These are phyloP conservation scores for Eucalyptus caleyi DNA, from an alignment of 345 rosid species.

Conservation along the genomic window DNA sequence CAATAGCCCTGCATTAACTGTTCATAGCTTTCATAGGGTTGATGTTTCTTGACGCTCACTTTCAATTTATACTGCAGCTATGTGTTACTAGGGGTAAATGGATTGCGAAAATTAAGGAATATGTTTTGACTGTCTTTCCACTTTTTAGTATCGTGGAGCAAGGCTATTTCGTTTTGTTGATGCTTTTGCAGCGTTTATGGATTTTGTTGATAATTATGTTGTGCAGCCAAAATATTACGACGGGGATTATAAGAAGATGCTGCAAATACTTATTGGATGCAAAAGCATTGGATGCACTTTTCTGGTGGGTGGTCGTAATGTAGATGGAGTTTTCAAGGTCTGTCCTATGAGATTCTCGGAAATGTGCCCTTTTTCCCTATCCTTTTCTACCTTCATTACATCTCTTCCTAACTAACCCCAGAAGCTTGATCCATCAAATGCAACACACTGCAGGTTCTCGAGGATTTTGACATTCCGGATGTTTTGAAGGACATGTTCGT, in stretches of 20 bases:
- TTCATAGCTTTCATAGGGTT: neutral
- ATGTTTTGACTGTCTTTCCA: neutral
- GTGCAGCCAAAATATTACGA: conserved; percentile 73
- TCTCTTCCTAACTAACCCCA: neutral
- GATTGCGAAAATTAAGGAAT: neutral
- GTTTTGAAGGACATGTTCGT: conserved; percentile 56
- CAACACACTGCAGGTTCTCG: conserved; percentile 47
- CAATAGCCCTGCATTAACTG: neutral
- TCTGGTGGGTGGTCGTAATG: conserved; percentile 75
- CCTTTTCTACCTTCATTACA: neutral
- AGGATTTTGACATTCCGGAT: conserved; percentile 71
- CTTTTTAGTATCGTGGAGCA: neutral
- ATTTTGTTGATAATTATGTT: neutral
- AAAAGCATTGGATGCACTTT: conserved; percentile 71
- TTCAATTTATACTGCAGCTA: neutral
- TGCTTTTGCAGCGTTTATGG: neutral
- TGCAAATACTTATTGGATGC: conserved; percentile 57
- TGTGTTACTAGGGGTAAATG: neutral
- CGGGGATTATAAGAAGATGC: conserved; percentile 54
- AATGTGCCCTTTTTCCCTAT: neutral
- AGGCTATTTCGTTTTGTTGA: neutral
- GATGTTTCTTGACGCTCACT: neutral
- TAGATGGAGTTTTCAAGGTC: conserved; percentile 80
- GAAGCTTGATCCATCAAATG: neutral
- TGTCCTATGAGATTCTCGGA: neutral